These are phyloP conservation scores for Leptographium radiaticola DNA, from an alignment of 2,329 filamentous ascomycete genomes.

Conservation along the genomic window DNA sequence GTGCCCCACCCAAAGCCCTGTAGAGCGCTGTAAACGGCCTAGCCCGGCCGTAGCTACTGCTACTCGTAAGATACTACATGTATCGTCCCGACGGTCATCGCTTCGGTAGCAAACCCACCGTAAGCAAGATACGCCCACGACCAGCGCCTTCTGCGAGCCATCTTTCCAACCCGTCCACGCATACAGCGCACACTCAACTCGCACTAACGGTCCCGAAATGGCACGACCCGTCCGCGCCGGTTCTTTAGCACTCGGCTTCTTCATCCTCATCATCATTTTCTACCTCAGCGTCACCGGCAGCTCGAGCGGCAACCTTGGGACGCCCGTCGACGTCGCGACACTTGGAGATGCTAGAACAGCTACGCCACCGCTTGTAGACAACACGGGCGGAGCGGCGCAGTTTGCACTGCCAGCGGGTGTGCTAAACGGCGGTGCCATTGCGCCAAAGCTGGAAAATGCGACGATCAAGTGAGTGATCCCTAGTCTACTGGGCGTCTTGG, in stretches of 20 bases:
- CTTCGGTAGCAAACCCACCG: too few relatives aligned
- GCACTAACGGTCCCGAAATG: conserved; percentile 1
- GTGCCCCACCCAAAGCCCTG: background rate
- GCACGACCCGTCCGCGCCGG: conserved; percentile 7
- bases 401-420: conserved; percentile 34
- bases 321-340: background rate
- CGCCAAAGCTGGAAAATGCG: conserved; percentile 70
- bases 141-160: too few relatives aligned
- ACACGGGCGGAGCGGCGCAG: background rate
- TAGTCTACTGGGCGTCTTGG: background rate
- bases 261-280: conserved; percentile 4
- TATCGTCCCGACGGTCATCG: too few relatives aligned
- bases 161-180: too few relatives aligned
- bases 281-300: conserved; percentile 6
- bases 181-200: too few relatives aligned
- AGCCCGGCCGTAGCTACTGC: background rate
- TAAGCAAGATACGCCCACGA: too few relatives aligned
- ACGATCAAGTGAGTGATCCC: conserved; percentile 51
- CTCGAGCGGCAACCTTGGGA: background rate
- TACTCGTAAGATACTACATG: too few relatives aligned
- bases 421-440: conserved; percentile 58
- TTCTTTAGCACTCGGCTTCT: conserved; percentile 3
- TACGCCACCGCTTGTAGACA: background rate
- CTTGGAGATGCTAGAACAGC: background rate
- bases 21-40: background rate